Conservation (phyloP, 2,329 filamentous ascomycete genomes). For the Immersiporthe knoxdaviesiana region DNA sequence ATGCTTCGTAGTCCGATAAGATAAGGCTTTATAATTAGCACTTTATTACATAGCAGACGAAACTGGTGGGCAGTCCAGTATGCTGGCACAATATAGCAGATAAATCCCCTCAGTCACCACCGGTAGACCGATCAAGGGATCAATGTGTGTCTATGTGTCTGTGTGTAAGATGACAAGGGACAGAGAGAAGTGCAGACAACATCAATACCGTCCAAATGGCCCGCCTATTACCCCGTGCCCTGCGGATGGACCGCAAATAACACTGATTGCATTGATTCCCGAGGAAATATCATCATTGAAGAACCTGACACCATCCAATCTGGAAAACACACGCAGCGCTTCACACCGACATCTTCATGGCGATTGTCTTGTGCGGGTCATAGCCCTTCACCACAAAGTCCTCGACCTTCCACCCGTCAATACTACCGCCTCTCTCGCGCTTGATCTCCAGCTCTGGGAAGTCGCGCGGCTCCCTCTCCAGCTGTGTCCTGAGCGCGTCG, state of each 20-base stretch:
- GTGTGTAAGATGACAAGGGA: too few relatives aligned
- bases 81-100: too few relatives aligned
- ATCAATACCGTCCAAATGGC: too few relatives aligned
- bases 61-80: neutral
- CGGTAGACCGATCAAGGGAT: too few relatives aligned
- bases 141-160: too few relatives aligned
- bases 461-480: conserved; percentile 75
- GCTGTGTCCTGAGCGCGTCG: conserved; percentile 79
- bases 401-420: conserved; percentile 88
- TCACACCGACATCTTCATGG: conserved; percentile 98
- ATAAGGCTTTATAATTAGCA: conserved; percentile 7
- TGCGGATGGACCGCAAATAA: too few relatives aligned
- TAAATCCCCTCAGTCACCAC: too few relatives aligned
- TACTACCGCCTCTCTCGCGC: conserved; percentile 68
- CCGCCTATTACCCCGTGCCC: too few relatives aligned
- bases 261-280: too few relatives aligned
- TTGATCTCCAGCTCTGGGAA: conserved; percentile 81
- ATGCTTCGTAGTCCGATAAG: conserved; percentile 15
- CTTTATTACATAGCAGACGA: neutral
- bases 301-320: neutral
- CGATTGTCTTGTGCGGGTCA: conserved; percentile 85
- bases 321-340: neutral
- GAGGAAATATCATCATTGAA: neutral
- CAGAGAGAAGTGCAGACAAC: too few relatives aligned
- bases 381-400: conserved; percentile 90